Conservation (phyloP, 345 rosid species). For the Fremontodendron californicum region DNA sequence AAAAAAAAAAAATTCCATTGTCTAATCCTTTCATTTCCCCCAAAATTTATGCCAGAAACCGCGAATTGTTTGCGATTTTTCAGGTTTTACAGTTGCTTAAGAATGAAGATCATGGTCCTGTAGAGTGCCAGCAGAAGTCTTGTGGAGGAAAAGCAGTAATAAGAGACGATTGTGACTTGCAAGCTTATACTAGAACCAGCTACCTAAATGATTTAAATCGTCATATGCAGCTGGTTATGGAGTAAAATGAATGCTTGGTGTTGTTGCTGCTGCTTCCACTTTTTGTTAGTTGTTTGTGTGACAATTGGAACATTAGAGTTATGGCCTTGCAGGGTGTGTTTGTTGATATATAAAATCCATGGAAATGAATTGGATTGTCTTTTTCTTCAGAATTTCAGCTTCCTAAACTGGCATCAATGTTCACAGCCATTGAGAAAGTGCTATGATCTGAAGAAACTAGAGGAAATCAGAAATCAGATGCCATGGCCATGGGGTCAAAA, state of each 20-base stretch:
- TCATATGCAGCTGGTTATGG: slow-evolving; percentile 81
- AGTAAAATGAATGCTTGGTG: slow-evolving; percentile 26
- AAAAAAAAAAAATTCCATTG: no score
- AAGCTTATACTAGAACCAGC: slow-evolving; percentile 59
- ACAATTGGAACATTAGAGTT: not conserved
- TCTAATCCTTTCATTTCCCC: not conserved
- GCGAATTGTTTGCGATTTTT: not conserved
- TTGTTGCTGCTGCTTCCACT: not conserved
- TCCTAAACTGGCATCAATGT: not conserved
- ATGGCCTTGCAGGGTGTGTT: not conserved
- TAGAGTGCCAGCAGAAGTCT: slow-evolving; percentile 44
- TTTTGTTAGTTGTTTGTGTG: slow-evolving; percentile 4
- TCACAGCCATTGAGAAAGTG: not conserved
- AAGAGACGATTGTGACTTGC: slow-evolving; percentile 56
- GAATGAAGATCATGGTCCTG: slow-evolving; percentile 39
- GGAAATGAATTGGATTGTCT: not conserved
- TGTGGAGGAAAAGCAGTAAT: slow-evolving; percentile 34
- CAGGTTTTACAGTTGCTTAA: slow-evolving; percentile 64
- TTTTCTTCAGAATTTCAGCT: not conserved
- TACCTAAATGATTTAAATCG: slow-evolving; percentile 78
- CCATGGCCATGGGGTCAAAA: not conserved
- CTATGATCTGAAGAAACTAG: not conserved
- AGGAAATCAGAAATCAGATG: not conserved
- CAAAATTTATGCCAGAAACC: not conserved
- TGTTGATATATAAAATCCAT: not conserved